phyloP scores from a whole-genome alignment of 2,329 filamentous ascomycete genomes.

The Tolypocladium inflatum region DNA sequence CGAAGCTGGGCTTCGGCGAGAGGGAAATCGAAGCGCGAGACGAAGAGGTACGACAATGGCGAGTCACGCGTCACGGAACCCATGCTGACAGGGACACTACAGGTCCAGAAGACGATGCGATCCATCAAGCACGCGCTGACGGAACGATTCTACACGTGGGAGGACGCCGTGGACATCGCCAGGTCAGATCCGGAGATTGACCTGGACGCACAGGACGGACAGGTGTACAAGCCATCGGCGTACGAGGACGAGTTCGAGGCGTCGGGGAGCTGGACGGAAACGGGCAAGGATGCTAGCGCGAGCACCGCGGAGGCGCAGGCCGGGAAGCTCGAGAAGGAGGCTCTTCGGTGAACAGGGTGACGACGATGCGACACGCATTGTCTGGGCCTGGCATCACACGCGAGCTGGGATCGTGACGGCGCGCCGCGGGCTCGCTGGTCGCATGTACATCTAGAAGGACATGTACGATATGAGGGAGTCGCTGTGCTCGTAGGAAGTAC shows the following conservation, averaged over 20 bases:
- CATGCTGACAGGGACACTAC: constrained; percentile 8
- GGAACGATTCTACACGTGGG: constrained; percentile 82
- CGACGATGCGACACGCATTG: background rate
- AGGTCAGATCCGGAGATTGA: constrained; percentile 58
- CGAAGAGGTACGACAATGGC: constrained; percentile 46
- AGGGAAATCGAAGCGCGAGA: constrained; percentile 57
- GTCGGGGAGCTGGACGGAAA: constrained; percentile 14
- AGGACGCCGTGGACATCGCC: constrained; percentile 61
- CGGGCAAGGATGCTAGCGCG: constrained; percentile 2
- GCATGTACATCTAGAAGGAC: background rate
- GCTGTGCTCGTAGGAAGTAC: background rate
- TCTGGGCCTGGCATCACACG: background rate
- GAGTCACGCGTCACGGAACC: background rate
- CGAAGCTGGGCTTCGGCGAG: constrained; percentile 65
- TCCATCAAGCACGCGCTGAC: constrained; percentile 77
- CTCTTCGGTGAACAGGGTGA: background rate
- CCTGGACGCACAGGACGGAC: constrained; percentile 35
- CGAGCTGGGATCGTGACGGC: background rate
- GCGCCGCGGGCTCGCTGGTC: background rate
- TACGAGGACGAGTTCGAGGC: constrained; percentile 24
- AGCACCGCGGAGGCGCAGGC: constrained; percentile 6
- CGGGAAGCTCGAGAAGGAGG: constrained; percentile 7
- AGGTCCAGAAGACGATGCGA: constrained; percentile 72
- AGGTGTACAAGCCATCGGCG: constrained; percentile 37
- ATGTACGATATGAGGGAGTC: background rate